Evolutionary conservation across 441 rosid species (phyloP), one percentile per base, ranked within the genome.

Genomic region (Mallotus repandus): DNA sequence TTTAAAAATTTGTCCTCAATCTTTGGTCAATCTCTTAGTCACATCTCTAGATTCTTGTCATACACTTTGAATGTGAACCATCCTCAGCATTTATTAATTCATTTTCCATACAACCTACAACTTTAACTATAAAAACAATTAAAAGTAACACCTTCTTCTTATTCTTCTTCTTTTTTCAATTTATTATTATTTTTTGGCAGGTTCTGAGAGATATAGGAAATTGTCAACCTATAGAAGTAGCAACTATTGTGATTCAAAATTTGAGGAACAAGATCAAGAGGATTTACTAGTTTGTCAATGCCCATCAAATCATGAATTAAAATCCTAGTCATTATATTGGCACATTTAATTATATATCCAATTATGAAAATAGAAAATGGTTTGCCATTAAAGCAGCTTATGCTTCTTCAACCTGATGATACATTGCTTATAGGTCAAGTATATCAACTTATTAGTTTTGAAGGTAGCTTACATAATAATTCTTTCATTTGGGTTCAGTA

Each of bases 151-250:
- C 5, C 16, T 29, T 4, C 18, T 7, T 41, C 49, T n/a, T n/a
- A n/a, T n/a, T n/a, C n/a, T n/a, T n/a, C n/a, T n/a, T n/a, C n/a
- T n/a, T n/a, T n/a, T n/a, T n/a, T n/a, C n/a, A n/a, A n/a, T n/a
- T n/a, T n/a, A n/a, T n/a, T n/a, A n/a, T n/a, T n/a, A n/a, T n/a
- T n/a, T n/a, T n/a, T n/a, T n/a, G n/a, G n/a, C n/a, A n/a, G n/a
- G n/a, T n/a, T n/a, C n/a, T n/a, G n/a, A n/a, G 9, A 19, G 61
- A 77, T 59, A 93, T 93, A 97, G 98, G 98, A 66, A 94, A 94
- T 69, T 94, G 98, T 80, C 98, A 94, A 80, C 91, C 97, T 69
- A 92, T 89, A 12, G 97, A 94, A 73, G 94, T 86, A 70, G 96
- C 94, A 41, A 86, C 94, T 18, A 92, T 91, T 65, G 78, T 89